A percentile compares a stretch with the other conserved stretches of the same genome.
Conservation (phyloP, 106 monocot species). For the Platanthera guangdongensis region DNA sequence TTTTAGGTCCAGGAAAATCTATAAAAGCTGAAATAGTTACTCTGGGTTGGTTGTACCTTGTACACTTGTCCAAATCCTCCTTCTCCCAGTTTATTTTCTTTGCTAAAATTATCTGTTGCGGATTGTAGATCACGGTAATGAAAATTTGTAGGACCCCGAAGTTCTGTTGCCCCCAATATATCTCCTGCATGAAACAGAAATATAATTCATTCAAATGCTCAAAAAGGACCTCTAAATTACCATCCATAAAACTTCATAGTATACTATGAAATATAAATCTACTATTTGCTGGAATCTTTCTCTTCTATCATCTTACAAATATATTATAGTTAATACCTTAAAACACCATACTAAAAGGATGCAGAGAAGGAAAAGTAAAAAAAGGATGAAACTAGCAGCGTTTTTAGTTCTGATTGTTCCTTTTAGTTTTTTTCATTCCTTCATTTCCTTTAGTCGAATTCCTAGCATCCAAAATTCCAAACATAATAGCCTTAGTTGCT, state of each 20-base stretch:
- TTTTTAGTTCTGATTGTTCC: background rate
- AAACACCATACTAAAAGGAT: background rate
- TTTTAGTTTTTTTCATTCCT: background rate
- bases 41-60: slow-evolving; percentile 21
- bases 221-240: background rate
- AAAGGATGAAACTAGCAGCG: background rate
- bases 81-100: slow-evolving; percentile 56
- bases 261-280: background rate
- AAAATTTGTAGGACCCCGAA: slow-evolving; percentile 46
- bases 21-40: background rate
- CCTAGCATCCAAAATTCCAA: too few relatives aligned
- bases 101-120: slow-evolving; percentile 52
- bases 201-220: background rate
- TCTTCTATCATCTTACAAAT: background rate
- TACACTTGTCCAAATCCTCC: slow-evolving; percentile 74
- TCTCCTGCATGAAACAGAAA: slow-evolving; percentile 28
- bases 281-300: background rate
- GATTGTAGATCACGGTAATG: slow-evolving; percentile 48
- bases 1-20: background rate
- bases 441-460: too few relatives aligned
- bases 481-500: too few relatives aligned
- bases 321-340: background rate
- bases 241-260: background rate
- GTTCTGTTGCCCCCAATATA: slow-evolving; percentile 49
- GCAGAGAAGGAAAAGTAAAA: background rate